A percentile compares a stretch with the other conserved stretches of the same genome.
phyloP scores from a whole-genome alignment of 176 grass and related monocot species.

The Bromus sterilis region DNA sequence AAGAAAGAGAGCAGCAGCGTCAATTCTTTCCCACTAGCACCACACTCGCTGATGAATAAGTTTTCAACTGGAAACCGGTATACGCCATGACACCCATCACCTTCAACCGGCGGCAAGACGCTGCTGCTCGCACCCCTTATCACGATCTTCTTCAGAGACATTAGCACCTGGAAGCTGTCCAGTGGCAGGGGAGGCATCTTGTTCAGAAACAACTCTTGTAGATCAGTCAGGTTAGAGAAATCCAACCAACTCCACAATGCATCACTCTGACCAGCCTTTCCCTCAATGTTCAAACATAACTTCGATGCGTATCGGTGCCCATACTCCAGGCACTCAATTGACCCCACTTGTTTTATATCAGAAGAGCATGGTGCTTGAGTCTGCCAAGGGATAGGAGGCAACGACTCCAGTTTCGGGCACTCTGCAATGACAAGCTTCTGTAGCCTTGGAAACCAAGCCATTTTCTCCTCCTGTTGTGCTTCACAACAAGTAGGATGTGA shows the following conservation, averaged over 20 bases:
- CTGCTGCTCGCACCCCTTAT: accelerated
- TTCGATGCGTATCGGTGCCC: too few relatives aligned
- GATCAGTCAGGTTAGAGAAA: neutral
- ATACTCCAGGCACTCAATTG: accelerated
- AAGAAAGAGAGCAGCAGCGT: neutral
- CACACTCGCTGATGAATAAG: accelerated
- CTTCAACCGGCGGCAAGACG: neutral
- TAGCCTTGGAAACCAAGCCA: neutral
- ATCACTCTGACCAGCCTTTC: accelerated
- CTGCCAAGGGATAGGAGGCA: neutral
- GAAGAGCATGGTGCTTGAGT: accelerated
- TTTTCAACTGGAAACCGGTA: neutral
- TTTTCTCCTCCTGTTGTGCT: neutral
- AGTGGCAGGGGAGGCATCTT: neutral
- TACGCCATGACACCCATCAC: neutral
- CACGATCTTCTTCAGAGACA: accelerated
- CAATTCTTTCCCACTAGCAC: neutral
- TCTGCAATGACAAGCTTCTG: neutral
- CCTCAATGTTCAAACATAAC: accelerated
- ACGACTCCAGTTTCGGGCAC: neutral
- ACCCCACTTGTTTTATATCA: neutral
- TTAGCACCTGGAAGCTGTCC: neutral
- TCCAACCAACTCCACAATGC: neutral
- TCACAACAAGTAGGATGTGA: too few relatives aligned
- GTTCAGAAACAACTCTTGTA: accelerated